Base-by-base conservation (phyloP, 1,284 basidiomycete species). In the Trichosporon sp. region DNA sequence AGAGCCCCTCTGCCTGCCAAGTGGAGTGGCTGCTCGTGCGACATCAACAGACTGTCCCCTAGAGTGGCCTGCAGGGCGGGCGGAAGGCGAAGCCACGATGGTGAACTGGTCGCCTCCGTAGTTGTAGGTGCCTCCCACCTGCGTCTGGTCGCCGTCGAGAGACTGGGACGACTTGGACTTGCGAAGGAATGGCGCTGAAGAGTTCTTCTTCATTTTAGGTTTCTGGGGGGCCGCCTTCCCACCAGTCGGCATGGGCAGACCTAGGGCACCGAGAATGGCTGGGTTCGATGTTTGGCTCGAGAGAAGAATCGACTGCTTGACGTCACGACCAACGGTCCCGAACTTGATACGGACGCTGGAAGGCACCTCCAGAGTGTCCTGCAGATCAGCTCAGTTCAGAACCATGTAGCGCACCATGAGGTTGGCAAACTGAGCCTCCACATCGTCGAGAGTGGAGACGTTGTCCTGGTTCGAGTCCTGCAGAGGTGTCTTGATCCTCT, bases 351-450 rank as follows among this genome's bases (percentile, higher is more conserved):
- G 72, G 10, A 79, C 77, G 3, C 70, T 72, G 2, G 67, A 66
- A 4, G 77, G 72, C 7, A 79, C 74, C 64, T 79, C 74, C 21
- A 79, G 70, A 7, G 71, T 70, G 29, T 79, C 74, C 77, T 78
- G 65, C 10, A 11, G 10, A 44, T 60, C 40, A 62, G 64, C 6
- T 21, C 19, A 4, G 3, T 0, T 10, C 4, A 1, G 29, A 1
- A 19, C n/a, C 1, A 4, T 25, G 2, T 11, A 8, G 70, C 76
- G 64, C 56, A 75, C 77, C n/a, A 78, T 61, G 13, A 78, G 66
- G 37, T 69, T 65, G 14, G 74, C 71, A 62, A 78, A 78, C 56
- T 76, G 74, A 19, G 64, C 52, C 21, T 78, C 77, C 1, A 78
- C 66, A 9, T 74, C 70, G 36, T 69, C 66, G 14, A 46, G 37